Conservation (phyloP, 2,329 filamentous ascomycete species). For the Pyrenophora tritici-repentis region DNA sequence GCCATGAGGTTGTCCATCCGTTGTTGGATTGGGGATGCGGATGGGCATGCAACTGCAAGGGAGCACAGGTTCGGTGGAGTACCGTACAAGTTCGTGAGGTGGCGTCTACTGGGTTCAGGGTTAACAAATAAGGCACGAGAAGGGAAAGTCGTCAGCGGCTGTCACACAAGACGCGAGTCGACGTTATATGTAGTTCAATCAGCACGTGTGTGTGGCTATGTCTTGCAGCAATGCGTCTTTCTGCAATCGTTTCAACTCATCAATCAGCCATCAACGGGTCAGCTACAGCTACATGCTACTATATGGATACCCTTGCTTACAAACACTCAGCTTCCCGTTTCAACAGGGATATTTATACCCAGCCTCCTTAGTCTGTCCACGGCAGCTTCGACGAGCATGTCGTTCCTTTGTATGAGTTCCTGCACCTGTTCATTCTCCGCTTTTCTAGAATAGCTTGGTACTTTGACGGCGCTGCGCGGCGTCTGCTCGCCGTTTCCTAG, state of each 20-base stretch:
- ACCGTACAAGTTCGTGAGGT: not conserved
- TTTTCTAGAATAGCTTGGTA: conserved; percentile 42
- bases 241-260: not conserved
- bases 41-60: not conserved
- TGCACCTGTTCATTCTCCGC: conserved; percentile 43
- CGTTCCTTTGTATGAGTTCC: conserved; percentile 39
- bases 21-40: not conserved
- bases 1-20: conserved; percentile 3
- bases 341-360: conserved; percentile 33
- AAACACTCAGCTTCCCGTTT: not conserved
- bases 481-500: conserved; percentile 19
- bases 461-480: conserved; percentile 26
- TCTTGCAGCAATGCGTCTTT: not conserved
- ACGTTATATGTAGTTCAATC: too few species aligned
- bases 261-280: not conserved
- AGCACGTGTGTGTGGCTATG: too few species aligned
- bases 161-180: too few species aligned
- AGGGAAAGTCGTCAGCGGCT: too few species aligned
- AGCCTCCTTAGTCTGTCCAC: conserved; percentile 33
- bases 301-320: not conserved
- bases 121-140: too few species aligned
- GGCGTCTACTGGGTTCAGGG: not conserved
- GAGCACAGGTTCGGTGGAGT: not conserved
- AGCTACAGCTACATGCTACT: not conserved
- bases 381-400: conserved; percentile 42